Evolutionary conservation across 2,329 filamentous ascomycete species (phyloP), one percentile per base, ranked within the genome.

Genomic region (Diaporthe sp.): DNA sequence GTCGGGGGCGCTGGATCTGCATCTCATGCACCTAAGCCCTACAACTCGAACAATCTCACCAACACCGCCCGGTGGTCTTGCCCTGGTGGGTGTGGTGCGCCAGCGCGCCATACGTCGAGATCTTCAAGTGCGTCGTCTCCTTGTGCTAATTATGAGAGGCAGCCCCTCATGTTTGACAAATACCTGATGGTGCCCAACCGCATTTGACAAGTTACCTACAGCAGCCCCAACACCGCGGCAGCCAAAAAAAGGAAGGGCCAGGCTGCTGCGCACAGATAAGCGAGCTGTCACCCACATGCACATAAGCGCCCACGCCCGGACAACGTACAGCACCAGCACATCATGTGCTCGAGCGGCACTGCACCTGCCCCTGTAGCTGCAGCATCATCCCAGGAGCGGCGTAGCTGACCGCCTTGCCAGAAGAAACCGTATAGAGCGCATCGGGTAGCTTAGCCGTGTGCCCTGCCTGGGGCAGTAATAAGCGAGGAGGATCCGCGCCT

Each of bases 311-410:
- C 17, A 65, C 1, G 42, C 28, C 17, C 28, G 46, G 2, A 51
- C 28, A 2, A 37, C 22, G 7, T 25, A 53, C 62, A 51, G 31
- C 13, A 37, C 22, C 22, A 13, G 61, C 61, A 65, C 22, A 39
- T 53, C 62, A 68, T 68, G 46, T 68, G 62, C 62, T 17, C 31
- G 46, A 53, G 62, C 62, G 62, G 46, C 46, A 68, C 62, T 68
- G 46, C 62, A 53, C 3, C 42, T 51, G 62, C 62, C 44, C 28
- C 28, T 42, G 44, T 17, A 5, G 19, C 19, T 65, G 39, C 39
- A 65, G 19, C 1, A 22, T 22, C 39, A 31, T 4, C n/a, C 25
- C 60, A 31, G 39, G 58, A 8, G 7, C 9, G 19, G 22, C 57
- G 22, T n/a, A 34, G 19, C 55, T 58, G 28, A 34, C 13, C 10